phyloP scores from a whole-genome alignment of 2,329 filamentous ascomycete species.

The Ophiostoma novo-ulmi region DNA sequence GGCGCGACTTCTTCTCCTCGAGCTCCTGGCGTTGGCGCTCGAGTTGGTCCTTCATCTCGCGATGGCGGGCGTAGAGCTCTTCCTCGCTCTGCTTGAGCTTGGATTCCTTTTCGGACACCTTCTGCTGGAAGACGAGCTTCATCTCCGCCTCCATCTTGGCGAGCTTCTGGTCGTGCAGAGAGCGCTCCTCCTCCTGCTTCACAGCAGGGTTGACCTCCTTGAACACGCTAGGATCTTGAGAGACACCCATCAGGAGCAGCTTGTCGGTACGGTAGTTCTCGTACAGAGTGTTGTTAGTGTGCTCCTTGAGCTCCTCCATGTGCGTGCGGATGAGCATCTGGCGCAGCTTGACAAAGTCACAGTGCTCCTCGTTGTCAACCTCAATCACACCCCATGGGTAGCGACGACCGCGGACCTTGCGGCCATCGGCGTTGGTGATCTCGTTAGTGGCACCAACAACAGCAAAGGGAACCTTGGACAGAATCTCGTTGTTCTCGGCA shows the following conservation, averaged over 20 bases:
- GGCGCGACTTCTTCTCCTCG: conserved; percentile 94
- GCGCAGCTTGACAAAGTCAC: conserved; percentile 98
- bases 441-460: conserved; percentile 96
- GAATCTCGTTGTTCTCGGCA: conserved; percentile 99
- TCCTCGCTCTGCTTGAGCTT: conserved; percentile 99
- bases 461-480: conserved; percentile 98
- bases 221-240: conserved; percentile 98
- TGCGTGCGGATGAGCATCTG: conserved; percentile 99
- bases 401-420: conserved; percentile 89
- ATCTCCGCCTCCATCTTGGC: conserved; percentile 99
- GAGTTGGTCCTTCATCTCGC: conserved; percentile 99
- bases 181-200: conserved; percentile 99
- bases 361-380: conserved; percentile 99
- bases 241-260: conserved; percentile 96
- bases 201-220: conserved; percentile 99
- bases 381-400: conserved; percentile 99
- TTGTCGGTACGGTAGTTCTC: conserved; percentile 99
- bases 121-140: conserved; percentile 99
- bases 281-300: conserved; percentile 93
- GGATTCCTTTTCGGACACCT: conserved; percentile 98
- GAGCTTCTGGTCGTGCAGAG: conserved; percentile 97
- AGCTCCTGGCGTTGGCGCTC: conserved; percentile 91
- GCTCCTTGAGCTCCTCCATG: conserved; percentile 99
- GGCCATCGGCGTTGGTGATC: conserved; percentile 83
- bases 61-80: conserved; percentile 93